Percentiles rank a stretch among this genome's conserved stretches.
Conservation (phyloP, 306 rosid species). For the Lotus japonicus region DNA sequence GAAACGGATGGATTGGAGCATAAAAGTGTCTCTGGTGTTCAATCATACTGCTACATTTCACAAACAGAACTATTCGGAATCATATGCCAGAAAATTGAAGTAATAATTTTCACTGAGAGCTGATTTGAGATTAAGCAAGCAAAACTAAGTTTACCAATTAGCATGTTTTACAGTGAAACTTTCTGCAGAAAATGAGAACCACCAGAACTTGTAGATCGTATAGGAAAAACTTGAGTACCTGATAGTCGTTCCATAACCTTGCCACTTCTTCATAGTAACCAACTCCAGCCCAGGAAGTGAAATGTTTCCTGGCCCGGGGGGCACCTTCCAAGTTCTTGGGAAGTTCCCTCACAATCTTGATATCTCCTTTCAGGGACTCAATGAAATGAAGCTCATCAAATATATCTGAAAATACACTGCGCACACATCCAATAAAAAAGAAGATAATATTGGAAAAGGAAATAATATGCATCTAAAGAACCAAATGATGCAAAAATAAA, state of each 20-base stretch:
- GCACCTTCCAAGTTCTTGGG: constrained; percentile 61
- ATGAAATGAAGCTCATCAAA: constrained; percentile 83
- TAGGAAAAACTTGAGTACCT: constrained; percentile 43
- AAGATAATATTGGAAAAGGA: not conserved
- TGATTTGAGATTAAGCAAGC: constrained; percentile 1
- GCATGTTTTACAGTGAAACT: not conserved
- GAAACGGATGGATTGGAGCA: not conserved
- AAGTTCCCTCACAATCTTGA: constrained; percentile 63
- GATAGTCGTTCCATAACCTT: constrained; percentile 69
- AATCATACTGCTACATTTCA: not conserved
- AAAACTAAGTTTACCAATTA: constrained; percentile 4
- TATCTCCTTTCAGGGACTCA: constrained; percentile 58
- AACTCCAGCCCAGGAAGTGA: constrained; percentile 69
- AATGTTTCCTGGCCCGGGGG: constrained; percentile 87
- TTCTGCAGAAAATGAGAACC: constrained; percentile 19
- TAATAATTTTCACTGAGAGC: constrained; percentile 4
- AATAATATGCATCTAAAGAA: not conserved
- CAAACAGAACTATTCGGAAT: not conserved
- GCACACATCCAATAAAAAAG: constrained; percentile 17
- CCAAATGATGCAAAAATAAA: constrained; percentile 12
- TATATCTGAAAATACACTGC: constrained; percentile 83
- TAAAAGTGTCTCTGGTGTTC: not conserved
- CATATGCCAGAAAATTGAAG: constrained; percentile 4
- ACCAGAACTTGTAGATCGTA: constrained; percentile 4
- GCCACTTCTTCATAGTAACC: constrained; percentile 78